Percentiles rank a stretch among this genome's conserved stretches.
phyloP scores from a whole-genome alignment of 441 rosid species.

The Francoa sonchifolia region DNA sequence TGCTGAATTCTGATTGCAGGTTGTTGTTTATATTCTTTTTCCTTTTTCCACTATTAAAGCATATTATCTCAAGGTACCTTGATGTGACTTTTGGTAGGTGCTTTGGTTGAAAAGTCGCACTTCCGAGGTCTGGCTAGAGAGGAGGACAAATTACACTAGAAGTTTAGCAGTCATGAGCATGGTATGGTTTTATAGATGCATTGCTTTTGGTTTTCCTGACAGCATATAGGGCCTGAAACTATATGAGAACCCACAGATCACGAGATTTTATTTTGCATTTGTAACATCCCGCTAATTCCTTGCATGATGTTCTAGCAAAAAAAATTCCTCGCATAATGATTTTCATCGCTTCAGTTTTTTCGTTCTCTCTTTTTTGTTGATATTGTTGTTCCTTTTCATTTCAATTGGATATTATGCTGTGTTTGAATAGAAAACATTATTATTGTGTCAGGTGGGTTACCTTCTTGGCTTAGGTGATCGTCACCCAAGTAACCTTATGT shows the following conservation, averaged over 20 bases:
- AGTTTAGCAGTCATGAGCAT: conserved; percentile 99
- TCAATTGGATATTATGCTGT: no score
- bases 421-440: conserved; percentile 5
- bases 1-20: conserved; percentile 2
- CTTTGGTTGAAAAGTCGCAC: conserved; percentile 99
- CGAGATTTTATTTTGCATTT: no score
- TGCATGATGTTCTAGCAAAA: no score
- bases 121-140: conserved; percentile 97
- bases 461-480: conserved; percentile 99
- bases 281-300: no score
- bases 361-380: no score
- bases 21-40: conserved; percentile 7
- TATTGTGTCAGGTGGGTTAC: conserved; percentile 80
- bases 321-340: no score
- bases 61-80: conserved; percentile 8
- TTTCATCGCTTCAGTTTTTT: no score
- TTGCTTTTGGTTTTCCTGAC: neutral
- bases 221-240: neutral
- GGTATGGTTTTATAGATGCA: conserved; percentile 40
- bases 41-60: conserved; percentile 4
- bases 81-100: conserved; percentile 44
- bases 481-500: conserved; percentile 99
- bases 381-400: no score
- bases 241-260: neutral
- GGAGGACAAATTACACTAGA: conserved; percentile 94